Conservation (phyloP, 441 rosid species). For the Corymbia calophylla region DNA sequence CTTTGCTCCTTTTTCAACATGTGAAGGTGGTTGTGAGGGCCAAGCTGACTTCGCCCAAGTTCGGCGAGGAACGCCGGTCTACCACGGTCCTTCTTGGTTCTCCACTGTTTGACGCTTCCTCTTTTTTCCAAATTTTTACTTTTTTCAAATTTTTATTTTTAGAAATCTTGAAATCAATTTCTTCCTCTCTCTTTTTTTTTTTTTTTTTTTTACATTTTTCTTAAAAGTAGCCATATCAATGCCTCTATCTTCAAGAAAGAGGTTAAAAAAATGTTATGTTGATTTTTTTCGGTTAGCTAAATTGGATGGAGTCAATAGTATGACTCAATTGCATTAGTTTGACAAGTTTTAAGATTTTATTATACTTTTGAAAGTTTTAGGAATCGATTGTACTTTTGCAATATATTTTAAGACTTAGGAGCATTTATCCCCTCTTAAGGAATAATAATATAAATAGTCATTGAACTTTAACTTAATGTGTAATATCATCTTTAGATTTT, state of each 20-base stretch:
- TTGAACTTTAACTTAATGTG: fast-evolving
- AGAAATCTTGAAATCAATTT: background rate
- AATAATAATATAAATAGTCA: no score
- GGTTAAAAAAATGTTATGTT: no score
- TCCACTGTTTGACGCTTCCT: background rate
- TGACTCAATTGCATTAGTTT: fast-evolving
- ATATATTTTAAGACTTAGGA: background rate
- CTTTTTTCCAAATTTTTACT: background rate
- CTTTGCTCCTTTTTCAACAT: background rate
- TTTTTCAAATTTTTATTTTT: no score
- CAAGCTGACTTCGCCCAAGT: fast-evolving
- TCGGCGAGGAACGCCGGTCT: fast-evolving
- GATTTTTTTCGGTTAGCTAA: fast-evolving
- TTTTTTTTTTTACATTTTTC: no score
- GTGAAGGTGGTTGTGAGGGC: background rate
- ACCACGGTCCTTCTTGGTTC: background rate
- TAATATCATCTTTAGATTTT: fast-evolving
- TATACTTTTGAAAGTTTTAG: fast-evolving
- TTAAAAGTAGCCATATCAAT: background rate
- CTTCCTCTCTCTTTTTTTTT: fast-evolving
- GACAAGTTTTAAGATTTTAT: fast-evolving
- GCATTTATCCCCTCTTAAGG: background rate
- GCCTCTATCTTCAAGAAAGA: background rate
- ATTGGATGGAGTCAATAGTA: fast-evolving
- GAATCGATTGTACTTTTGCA: fast-evolving